Evolutionary conservation across 805 yeast species (phyloP).

Genomic region (Ascoidea asiatica): DNA sequence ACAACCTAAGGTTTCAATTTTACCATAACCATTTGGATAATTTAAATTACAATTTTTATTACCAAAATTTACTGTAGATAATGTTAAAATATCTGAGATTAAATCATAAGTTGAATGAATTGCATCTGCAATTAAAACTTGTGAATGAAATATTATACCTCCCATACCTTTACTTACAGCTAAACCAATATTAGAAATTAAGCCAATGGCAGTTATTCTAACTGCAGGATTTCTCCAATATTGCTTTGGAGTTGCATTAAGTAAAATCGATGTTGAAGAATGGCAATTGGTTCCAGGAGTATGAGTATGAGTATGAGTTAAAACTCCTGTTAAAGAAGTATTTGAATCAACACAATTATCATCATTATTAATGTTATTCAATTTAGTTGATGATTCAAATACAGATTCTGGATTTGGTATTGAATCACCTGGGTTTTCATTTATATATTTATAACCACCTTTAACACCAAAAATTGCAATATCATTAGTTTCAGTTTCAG

Average conservation of each 20-base stretch:
- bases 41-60: slow-evolving; percentile 37
- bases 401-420: background rate
- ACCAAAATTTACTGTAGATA: slow-evolving; percentile 77
- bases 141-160: slow-evolving; percentile 88
- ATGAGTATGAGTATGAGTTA: slow-evolving; percentile 20
- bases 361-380: background rate
- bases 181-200: slow-evolving; percentile 71
- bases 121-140: slow-evolving; percentile 88
- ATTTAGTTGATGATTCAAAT: background rate
- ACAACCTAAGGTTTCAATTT: slow-evolving; percentile 86
- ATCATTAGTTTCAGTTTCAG: slow-evolving; percentile 30
- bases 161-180: slow-evolving; percentile 81
- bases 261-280: slow-evolving; percentile 8
- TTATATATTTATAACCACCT: slow-evolving; percentile 8
- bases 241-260: slow-evolving; percentile 27
- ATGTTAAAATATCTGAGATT: slow-evolving; percentile 78
- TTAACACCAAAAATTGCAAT: slow-evolving; percentile 20
- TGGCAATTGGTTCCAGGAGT: slow-evolving; percentile 17
- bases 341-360: background rate
- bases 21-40: slow-evolving; percentile 87
- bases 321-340: background rate
- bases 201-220: slow-evolving; percentile 85
- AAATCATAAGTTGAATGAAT: slow-evolving; percentile 87
- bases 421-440: background rate
- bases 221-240: slow-evolving; percentile 67